Conservation (phyloP, 2,329 filamentous ascomycete species). For the Sporothrix protearum region DNA sequence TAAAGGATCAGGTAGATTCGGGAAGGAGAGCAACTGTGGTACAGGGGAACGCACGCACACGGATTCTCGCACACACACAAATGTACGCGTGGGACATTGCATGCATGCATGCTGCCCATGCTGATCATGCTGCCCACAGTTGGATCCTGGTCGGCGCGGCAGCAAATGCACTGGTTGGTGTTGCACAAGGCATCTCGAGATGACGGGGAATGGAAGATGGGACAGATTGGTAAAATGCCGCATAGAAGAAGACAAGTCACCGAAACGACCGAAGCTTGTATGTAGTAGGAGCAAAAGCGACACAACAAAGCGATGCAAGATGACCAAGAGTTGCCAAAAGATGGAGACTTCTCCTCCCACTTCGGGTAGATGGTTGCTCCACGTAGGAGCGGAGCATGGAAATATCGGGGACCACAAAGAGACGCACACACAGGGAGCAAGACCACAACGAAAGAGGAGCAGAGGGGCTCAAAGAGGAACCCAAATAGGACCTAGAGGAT, state of each 20-base stretch:
- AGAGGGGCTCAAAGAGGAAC: not conserved
- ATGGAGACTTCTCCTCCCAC: not conserved
- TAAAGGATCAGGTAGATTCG: not conserved
- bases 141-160: not conserved
- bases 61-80: not conserved
- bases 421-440: not conserved
- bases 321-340: not conserved
- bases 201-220: not conserved
- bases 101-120: not conserved
- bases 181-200: slow-evolving; percentile 4
- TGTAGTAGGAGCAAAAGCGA: not conserved
- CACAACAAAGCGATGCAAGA: not conserved
- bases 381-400: slow-evolving; percentile 16
- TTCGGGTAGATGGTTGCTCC: slow-evolving; percentile 10
- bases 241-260: not conserved
- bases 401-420: slow-evolving; percentile 1
- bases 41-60: not conserved
- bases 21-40: not conserved
- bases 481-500: not conserved
- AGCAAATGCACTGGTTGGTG: not conserved
- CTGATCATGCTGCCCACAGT: not conserved
- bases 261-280: not conserved
- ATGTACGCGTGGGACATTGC: not conserved
- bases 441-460: not conserved
- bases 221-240: slow-evolving; percentile 5